Conservation (phyloP, 768 basidiomycete species). For the Termitomyces titanicus region DNA sequence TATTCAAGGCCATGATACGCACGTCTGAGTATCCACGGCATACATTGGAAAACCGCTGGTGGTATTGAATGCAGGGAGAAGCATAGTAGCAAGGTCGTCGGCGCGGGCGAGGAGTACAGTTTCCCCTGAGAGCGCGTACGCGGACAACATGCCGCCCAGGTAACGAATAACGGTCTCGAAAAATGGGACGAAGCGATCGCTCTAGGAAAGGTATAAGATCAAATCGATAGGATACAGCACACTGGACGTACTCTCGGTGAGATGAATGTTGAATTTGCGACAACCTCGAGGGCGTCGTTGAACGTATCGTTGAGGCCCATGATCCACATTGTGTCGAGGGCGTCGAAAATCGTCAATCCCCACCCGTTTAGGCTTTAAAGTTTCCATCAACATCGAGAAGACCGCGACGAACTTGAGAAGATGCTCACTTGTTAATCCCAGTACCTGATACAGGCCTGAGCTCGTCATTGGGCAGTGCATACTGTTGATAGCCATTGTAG, state of each 20-base stretch:
- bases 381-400: background rate
- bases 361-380: slow-evolving; percentile 64
- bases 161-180: slow-evolving; percentile 85
- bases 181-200: slow-evolving; percentile 42
- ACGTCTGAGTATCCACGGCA: slow-evolving; percentile 62
- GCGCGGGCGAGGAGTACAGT: slow-evolving; percentile 60
- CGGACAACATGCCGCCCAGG: slow-evolving; percentile 78
- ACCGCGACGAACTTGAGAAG: background rate
- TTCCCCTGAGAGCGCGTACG: slow-evolving; percentile 71
- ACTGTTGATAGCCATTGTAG: slow-evolving; percentile 48
- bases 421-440: slow-evolving; percentile 50
- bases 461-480: slow-evolving; percentile 58
- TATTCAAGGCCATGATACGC: slow-evolving; percentile 14
- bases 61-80: slow-evolving; percentile 72
- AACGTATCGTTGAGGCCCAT: slow-evolving; percentile 73
- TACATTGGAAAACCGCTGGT: slow-evolving; percentile 66
- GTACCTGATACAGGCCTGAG: slow-evolving; percentile 48
- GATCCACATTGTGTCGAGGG: slow-evolving; percentile 80
- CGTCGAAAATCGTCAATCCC: slow-evolving; percentile 72
- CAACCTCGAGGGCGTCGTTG: slow-evolving; percentile 48
- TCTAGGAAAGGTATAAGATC: slow-evolving; percentile 7
- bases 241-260: slow-evolving; percentile 31
- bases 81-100: slow-evolving; percentile 65
- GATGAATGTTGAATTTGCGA: slow-evolving; percentile 46
- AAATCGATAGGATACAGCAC: background rate